A percentile compares a stretch with the other conserved stretches of the same genome.
Evolutionary conservation across 2,329 filamentous ascomycete species (phyloP).

Genomic region (Fusarium odoratissimum): DNA sequence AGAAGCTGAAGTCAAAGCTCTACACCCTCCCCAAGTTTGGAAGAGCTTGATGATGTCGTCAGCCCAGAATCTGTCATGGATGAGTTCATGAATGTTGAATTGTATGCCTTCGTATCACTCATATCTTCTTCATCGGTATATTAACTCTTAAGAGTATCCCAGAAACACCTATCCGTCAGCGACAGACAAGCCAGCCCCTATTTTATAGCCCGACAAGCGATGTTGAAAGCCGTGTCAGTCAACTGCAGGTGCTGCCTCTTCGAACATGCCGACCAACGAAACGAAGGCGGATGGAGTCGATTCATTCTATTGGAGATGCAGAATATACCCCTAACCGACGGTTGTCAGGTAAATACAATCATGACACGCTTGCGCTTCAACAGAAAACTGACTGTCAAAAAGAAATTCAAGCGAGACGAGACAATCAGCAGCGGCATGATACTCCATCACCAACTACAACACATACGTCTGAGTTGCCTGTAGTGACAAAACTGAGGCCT

Average conservation of each 20-base stretch:
- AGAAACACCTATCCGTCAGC: slow-evolving; percentile 27
- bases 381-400: not conserved
- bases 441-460: not conserved
- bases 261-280: not conserved
- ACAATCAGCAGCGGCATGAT: not conserved
- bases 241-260: not conserved
- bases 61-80: slow-evolving; percentile 14
- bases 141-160: slow-evolving; percentile 28
- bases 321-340: not conserved
- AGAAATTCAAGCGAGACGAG: not conserved
- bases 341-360: not conserved
- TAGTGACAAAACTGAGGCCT: slow-evolving; percentile 35
- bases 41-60: not conserved
- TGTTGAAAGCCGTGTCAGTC: not conserved
- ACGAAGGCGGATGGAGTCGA: slow-evolving; percentile 34
- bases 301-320: slow-evolving; percentile 15
- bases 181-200: not conserved
- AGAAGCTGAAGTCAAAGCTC: not conserved
- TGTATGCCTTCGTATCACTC: slow-evolving; percentile 8
- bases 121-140: rapidly evolving
- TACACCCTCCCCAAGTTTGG: not conserved
- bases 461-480: no score
- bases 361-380: not conserved
- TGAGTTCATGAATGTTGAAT: slow-evolving; percentile 25
- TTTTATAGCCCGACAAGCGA: not conserved